These are phyloP conservation scores for Triticum timopheevii DNA, from an alignment of 176 grass and related monocot species.

Conservation along the genomic window DNA sequence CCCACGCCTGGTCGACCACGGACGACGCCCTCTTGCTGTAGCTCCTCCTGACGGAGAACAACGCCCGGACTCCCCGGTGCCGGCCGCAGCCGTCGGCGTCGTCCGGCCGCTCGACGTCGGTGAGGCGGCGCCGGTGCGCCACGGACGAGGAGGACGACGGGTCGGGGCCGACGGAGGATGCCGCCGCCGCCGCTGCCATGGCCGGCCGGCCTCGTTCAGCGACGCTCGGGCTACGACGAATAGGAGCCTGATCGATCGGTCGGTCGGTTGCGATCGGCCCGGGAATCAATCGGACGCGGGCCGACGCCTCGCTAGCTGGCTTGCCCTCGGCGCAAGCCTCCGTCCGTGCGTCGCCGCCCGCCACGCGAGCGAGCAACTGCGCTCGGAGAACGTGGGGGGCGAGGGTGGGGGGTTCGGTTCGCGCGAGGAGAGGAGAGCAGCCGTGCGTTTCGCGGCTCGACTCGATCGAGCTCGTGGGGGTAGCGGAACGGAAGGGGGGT, in stretches of 20 bases:
- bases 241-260: not conserved
- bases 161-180: constrained; percentile 1
- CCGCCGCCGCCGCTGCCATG: constrained; percentile 15
- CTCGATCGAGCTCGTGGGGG: too few relatives aligned
- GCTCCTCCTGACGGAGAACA: constrained; percentile 26
- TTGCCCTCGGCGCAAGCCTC: constrained; percentile 8
- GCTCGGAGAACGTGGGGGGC: not conserved
- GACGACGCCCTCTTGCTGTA: constrained; percentile 17
- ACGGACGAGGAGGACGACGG: not conserved
- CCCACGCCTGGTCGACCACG: constrained; percentile 37
- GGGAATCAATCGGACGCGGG: not conserved
- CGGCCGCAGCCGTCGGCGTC: not conserved
- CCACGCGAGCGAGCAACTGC: not conserved
- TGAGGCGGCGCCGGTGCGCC: constrained; percentile 41
- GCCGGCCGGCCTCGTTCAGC: not conserved
- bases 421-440: not conserved
- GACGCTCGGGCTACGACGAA: not conserved
- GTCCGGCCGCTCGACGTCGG: constrained; percentile 38
- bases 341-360: too few relatives aligned
- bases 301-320: not conserved
- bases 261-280: not conserved
- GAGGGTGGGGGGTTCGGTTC: not conserved
- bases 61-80: constrained; percentile 1
- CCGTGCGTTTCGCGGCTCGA: not conserved
- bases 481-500: too few relatives aligned